Evolutionary conservation across 208 protist species (phyloP).

Genomic region (Leishmania aethiopica): DNA sequence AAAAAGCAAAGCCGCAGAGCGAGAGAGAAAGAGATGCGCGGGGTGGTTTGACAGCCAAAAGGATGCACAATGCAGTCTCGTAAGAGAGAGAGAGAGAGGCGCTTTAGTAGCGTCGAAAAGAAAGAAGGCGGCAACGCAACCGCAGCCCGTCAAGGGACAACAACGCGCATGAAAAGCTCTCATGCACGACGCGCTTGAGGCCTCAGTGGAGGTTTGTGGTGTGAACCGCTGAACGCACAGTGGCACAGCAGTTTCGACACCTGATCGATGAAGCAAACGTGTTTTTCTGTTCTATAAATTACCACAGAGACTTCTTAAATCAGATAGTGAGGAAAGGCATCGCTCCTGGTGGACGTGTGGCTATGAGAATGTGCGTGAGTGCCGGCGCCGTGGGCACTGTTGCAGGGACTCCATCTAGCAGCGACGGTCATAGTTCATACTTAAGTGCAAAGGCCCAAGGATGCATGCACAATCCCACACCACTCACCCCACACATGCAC

Average conservation of each 20-base stretch:
- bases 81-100: not conserved
- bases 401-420: not conserved
- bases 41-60: not conserved
- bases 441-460: not conserved
- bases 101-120: not conserved
- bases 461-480: not conserved
- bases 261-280: not conserved
- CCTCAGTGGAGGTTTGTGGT: not conserved
- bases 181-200: not conserved
- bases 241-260: no score
- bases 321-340: not conserved
- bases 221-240: not conserved
- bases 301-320: conserved; percentile 9
- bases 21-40: not conserved
- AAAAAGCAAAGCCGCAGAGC: not conserved
- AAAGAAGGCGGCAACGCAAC: not conserved
- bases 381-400: not conserved
- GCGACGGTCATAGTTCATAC: no score
- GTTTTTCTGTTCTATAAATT: conserved; percentile 11
- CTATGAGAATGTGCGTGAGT: not conserved
- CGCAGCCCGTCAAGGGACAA: not conserved
- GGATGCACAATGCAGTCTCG: not conserved
- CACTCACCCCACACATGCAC: not conserved
- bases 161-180: not conserved
- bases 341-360: not conserved